phyloP scores from a whole-genome alignment of 1,139 yeast species.

The Taphrina sp. region DNA sequence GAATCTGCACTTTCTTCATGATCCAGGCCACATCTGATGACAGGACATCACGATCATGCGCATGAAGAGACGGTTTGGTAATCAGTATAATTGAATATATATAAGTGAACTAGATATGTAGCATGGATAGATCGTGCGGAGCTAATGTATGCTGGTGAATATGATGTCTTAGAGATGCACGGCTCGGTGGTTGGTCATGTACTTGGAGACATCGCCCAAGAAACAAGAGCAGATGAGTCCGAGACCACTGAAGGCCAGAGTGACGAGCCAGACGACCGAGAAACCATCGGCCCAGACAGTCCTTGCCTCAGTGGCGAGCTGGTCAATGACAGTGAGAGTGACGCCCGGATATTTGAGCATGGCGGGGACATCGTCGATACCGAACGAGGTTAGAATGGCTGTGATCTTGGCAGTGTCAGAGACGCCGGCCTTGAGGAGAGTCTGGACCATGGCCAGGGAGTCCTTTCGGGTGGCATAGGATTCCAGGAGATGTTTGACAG shows the following conservation, averaged over 20 bases:
- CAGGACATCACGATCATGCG: too few relatives aligned
- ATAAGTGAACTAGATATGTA: too few relatives aligned
- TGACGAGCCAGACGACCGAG: conserved; percentile 23
- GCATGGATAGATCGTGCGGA: too few relatives aligned
- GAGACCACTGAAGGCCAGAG: conserved; percentile 26
- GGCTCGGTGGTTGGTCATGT: conserved; percentile 32
- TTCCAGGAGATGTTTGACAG: conserved; percentile 4
- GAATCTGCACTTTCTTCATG: too few relatives aligned
- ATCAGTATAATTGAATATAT: too few relatives aligned
- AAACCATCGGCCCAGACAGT: conserved; percentile 27
- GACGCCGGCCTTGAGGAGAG: conserved; percentile 4
- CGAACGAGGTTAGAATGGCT: conserved; percentile 9
- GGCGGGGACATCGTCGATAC: conserved; percentile 16
- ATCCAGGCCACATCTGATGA: too few relatives aligned
- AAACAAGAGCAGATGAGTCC: conserved; percentile 28
- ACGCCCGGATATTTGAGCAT: conserved; percentile 2
- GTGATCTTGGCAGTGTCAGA: conserved; percentile 1
- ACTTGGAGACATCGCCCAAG: conserved; percentile 29
- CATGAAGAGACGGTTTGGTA: too few relatives aligned
- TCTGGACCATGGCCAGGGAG: conserved; percentile 7
- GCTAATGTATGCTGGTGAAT: too few relatives aligned
- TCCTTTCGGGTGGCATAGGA: conserved; percentile 3
- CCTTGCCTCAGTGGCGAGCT: conserved; percentile 8
- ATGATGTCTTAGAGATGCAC: conserved; percentile 27
- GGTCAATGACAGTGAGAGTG: conserved; percentile 12